Evolutionary conservation across 2,329 filamentous ascomycete genomes (phyloP), one percentile per base, ranked within the genome.

Genomic region (Orbilia oligospora): DNA sequence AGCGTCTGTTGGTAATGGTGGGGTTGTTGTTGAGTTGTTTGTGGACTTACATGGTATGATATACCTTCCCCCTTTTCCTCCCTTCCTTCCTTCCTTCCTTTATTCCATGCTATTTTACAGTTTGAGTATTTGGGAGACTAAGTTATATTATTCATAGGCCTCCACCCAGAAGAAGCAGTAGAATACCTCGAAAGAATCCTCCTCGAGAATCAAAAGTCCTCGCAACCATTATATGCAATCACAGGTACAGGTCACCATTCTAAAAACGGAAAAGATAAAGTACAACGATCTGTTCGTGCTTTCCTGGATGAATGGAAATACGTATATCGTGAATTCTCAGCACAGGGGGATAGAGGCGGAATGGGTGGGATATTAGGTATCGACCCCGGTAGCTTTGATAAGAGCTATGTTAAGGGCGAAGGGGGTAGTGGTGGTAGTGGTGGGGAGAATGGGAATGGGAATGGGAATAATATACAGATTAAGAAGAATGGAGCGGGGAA

Each of bases 191-290:
- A 96, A 84, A 91, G 91, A 80, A 92, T 97, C 46, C 90, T 99
- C 22, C 87, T 94, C 79, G 93, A 97, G 83, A 96, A 97, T 83
- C 89, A 88, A 81, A 88, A 90, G 81, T 90, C 92, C 81, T 88
- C 88, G 41, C 89, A 90, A 22, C 92, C 95, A 1, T 89, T 99
- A 49, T 99, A 98, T 84, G 94, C 94, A 81, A 98, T 99, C 84
- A 97, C 94, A 0, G 96, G 96, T 53, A 98, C 95, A 0, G 96
- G 95, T 2, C 94, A 98, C 83, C 96, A 99, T 85, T 97, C 93
- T 84, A 98, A 98, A 87, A 97, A 97, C 83, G 95, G 96, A 82
- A 98, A 98, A 84, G 96, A 99, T 85, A 99, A 99, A 86, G 93
- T 99, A 41, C 95, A 95, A 83, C 97, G 97, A 85, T 94, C 94